Percentiles rank a stretch among this genome's conserved stretches.
Conservation (phyloP, 148 eudicot genomes). For the Simmondsia chinensis region DNA sequence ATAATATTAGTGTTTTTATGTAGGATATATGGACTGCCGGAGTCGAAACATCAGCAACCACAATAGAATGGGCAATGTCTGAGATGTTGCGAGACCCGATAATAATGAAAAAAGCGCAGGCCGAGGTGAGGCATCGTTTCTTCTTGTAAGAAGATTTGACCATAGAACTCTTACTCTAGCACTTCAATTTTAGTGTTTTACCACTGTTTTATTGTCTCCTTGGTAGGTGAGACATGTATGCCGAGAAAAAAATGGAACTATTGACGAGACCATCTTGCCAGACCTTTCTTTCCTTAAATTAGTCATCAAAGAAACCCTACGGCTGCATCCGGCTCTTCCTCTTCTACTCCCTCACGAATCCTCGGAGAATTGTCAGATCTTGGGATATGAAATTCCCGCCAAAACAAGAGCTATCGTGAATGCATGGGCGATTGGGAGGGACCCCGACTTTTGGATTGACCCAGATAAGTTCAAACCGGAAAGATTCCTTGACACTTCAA, state of each 20-base stretch:
- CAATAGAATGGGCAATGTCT: not conserved
- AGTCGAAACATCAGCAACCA: not conserved
- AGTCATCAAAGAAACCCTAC: not conserved
- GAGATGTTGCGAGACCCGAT: not conserved
- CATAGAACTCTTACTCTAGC: no score
- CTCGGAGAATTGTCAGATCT: not conserved
- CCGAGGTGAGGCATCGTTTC: not conserved
- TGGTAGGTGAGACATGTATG: no score
- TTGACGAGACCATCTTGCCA: not conserved
- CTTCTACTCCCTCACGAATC: not conserved
- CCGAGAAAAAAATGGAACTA: not conserved
- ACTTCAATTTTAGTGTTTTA: no score
- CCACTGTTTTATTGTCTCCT: no score
- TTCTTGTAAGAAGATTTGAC: no score
- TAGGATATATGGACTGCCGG: not conserved
- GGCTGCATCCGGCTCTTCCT: not conserved
- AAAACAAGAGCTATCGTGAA: not conserved
- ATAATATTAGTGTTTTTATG: not conserved
- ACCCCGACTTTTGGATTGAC: not conserved
- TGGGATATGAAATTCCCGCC: not conserved
- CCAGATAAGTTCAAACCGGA: not conserved
- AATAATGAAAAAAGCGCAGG: not conserved
- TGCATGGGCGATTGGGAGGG: not conserved
- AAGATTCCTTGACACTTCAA: not conserved
- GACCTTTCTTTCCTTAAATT: not conserved